Evolutionary conservation across 2,329 filamentous ascomycete genomes (phyloP), one percentile per base, ranked within the genome.

Genomic region (Whalleya microplaca): DNA sequence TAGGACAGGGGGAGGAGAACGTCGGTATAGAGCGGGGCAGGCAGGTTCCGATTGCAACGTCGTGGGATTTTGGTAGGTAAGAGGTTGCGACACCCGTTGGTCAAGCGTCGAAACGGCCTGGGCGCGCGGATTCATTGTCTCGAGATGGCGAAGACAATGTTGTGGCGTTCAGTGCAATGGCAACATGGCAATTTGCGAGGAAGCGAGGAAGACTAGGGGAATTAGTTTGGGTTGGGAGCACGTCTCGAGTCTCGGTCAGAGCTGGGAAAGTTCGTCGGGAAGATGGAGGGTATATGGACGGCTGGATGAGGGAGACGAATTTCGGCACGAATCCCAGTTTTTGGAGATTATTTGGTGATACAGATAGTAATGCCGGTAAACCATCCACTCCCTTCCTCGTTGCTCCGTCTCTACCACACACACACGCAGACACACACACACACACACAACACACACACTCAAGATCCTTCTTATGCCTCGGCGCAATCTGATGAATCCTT

Each of bases 91-190:
- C 67, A 69, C 69, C 66, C 62, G 67, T 58, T 65, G 65, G 64
- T 69, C 68, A 71, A 71, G 66, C 67, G 68, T 68, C 66, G 62
- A 66, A 60, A 68, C 61, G 64, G 56, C 64, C 66, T 64, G 64
- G 62, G 66, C 63, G 64, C 66, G 64, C 67, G 66, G 67, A 68
- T 68, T 72, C 70, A 72, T 72, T 70, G 69, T 72, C 68, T 71
- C 68, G 64, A 63, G 64, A 63, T 64, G 58, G 64, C 52, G 62
- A 62, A 55, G 58, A 58, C 48, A 55, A 54, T 55, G 43, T 12
- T 51, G 50, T 62, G 59, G 63, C 37, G 61, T 53, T 65, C 59
- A 66, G 63, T 50, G 63, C 66, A 65, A 51, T 51, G 53, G 59
- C 47, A 55, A 45, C 52, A 53, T 51, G 45, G 51, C 43, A 51